phyloP scores from a whole-genome alignment of 192 early-diverging fungal species.

The Umbelopsis vinacea region DNA sequence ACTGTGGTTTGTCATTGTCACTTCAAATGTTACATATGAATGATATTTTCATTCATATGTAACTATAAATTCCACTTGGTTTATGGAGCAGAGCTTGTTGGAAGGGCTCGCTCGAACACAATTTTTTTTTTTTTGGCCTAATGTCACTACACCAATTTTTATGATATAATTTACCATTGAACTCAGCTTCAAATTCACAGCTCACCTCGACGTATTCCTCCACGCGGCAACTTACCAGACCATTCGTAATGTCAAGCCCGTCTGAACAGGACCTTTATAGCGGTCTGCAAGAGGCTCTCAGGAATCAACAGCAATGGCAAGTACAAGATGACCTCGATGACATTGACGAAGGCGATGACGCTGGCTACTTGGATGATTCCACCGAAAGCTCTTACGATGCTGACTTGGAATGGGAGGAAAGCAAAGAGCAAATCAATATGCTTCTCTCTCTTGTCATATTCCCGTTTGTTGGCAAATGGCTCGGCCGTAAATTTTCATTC shows the following conservation, averaged over 20 bases:
- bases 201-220: neutral
- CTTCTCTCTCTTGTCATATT: slow-evolving; percentile 57
- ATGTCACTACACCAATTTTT: too few relatives aligned
- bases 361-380: slow-evolving; percentile 16
- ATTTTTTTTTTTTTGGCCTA: too few relatives aligned
- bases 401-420: slow-evolving; percentile 60
- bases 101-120: too few relatives aligned
- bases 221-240: neutral
- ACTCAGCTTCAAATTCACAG: neutral
- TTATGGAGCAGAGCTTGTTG: too few relatives aligned
- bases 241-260: slow-evolving; percentile 1
- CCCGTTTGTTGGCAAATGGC: slow-evolving; percentile 53
- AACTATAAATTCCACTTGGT: too few relatives aligned
- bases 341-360: slow-evolving; percentile 24
- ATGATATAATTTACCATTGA: neutral
- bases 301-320: neutral
- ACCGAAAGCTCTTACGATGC: slow-evolving; percentile 46
- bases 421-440: slow-evolving; percentile 49
- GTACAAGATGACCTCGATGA: slow-evolving; percentile 25
- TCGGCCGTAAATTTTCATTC: slow-evolving; percentile 56
- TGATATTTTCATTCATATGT: too few relatives aligned
- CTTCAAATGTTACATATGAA: too few relatives aligned
- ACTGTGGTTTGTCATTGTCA: too few relatives aligned
- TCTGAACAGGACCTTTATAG: slow-evolving; percentile 3
- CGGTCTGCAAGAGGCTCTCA: slow-evolving; percentile 7